A percentile compares a stretch with the other conserved stretches of the same genome.
phyloP scores from a whole-genome alignment of 371 early-diverging fungal genomes.

The Blastocladiella emersonii region DNA sequence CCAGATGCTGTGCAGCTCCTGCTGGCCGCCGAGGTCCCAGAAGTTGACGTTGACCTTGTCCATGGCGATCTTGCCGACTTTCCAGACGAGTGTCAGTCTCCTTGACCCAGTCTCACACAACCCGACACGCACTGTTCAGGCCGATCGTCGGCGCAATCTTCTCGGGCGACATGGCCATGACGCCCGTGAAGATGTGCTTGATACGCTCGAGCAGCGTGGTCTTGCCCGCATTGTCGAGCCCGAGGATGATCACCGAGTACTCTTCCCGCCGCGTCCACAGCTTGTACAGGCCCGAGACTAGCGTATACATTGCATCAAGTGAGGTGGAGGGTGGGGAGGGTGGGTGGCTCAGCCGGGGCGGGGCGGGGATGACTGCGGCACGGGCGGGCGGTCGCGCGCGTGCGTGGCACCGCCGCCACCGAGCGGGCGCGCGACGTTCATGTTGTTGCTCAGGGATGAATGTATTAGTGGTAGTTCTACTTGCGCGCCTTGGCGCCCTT shows the following conservation, averaged over 20 bases:
- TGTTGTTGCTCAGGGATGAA: too few relatives aligned
- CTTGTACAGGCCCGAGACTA: conserved; percentile 74
- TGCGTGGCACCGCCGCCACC: too few relatives aligned
- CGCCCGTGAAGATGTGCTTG: conserved; percentile 55
- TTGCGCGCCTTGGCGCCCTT: too few relatives aligned
- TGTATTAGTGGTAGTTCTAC: too few relatives aligned
- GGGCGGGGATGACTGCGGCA: too few relatives aligned
- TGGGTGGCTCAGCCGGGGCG: too few relatives aligned
- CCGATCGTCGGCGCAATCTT: conserved; percentile 90
- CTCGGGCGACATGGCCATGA: conserved; percentile 62
- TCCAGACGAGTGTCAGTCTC: too few relatives aligned
- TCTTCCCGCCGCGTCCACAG: conserved; percentile 75
- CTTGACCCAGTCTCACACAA: neutral
- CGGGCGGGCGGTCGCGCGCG: too few relatives aligned
- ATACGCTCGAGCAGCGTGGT: conserved; percentile 81
- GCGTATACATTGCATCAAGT: conserved; percentile 68
- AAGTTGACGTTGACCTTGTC: conserved; percentile 55
- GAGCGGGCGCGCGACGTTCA: too few relatives aligned
- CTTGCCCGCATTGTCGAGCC: conserved; percentile 92
- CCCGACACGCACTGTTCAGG: conserved; percentile 53
- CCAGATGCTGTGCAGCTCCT: conserved; percentile 80
- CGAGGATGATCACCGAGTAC: conserved; percentile 83
- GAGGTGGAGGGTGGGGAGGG: neutral
- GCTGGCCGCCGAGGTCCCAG: conserved; percentile 91
- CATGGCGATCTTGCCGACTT: conserved; percentile 68